Percentiles rank a stretch among this genome's conserved stretches.
These are phyloP conservation scores for Brachypodium distachyon DNA, from an alignment of 202 grass and related monocot species.

Conservation along the genomic window DNA sequence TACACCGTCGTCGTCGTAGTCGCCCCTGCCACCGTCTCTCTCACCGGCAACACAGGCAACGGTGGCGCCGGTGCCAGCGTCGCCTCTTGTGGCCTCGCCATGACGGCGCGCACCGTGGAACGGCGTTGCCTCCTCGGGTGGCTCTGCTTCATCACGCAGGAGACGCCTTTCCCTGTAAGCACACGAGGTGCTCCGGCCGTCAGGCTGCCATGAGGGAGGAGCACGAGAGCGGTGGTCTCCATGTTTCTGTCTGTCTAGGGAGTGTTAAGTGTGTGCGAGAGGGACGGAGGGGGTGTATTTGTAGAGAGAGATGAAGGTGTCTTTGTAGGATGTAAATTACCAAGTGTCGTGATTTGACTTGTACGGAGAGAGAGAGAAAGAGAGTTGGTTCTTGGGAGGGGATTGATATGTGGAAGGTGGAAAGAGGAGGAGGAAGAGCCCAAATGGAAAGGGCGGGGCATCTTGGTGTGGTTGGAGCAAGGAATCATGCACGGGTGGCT, in stretches of 20 bases:
- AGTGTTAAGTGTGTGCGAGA: background rate
- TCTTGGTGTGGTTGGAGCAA: conserved; percentile 25
- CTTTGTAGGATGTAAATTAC: background rate
- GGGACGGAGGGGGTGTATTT: background rate
- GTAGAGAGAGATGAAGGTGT: background rate
- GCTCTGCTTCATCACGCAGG: background rate
- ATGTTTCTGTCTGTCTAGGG: background rate
- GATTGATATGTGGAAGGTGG: background rate
- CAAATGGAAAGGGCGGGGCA: conserved; percentile 23
- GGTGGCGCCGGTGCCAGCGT: background rate
- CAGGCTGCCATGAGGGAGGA: conserved; percentile 6
- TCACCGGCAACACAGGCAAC: background rate
- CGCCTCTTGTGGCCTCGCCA: conserved; percentile 27
- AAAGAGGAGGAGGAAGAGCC: conserved; percentile 19
- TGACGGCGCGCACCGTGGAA: background rate
- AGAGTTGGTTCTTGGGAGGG: background rate
- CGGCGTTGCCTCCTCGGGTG: background rate
- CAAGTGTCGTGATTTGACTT: background rate
- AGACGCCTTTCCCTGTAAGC: background rate
- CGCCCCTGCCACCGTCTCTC: background rate
- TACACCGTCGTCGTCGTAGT: background rate
- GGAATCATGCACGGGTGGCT: conserved; percentile 41
- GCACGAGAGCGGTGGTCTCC: conserved; percentile 11
- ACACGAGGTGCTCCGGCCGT: background rate
- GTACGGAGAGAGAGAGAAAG: background rate